Base-by-base conservation (phyloP, 495 filamentous ascomycete genomes). In the Oidiodendron maius region DNA sequence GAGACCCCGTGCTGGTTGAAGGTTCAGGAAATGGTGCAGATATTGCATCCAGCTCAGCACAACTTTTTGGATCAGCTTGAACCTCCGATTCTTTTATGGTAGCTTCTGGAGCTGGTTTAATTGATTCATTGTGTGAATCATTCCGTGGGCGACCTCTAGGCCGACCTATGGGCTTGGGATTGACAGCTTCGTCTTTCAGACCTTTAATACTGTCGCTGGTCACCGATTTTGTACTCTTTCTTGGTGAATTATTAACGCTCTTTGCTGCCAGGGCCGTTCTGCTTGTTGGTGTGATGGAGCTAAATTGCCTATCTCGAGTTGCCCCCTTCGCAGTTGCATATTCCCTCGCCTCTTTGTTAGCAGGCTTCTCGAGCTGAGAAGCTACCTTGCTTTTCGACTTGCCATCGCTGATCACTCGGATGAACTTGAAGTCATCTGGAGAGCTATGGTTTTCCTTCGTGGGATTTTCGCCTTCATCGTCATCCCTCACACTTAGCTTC, bases 191-290 rank as follows among this genome's bases (percentile, higher is more conserved):
- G 3, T 23, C 15, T 40, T 57, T 57, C 6, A 25, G 24, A 4
- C 22, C 10, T 20, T 61, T 56, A 13, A 23, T 8, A 23, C 52
- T 51, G 2, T 60, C 40, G 32, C 54, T 36, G 17, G 60, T 46
- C 9, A 37, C 34, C 25, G 16, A 37, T 54, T 46, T 62, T 10
- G 48, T 44, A 6, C 24, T 40, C 50, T 72, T 74, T 36, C 51
- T 50, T 9, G 69, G 71, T 3, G 71, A 72, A 17, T 66, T 52
- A 52, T 83, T 83, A 9, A 71, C 64, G 48, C 64, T 80, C 58
- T 83, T 84, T 36, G 78, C 78, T 36, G 78, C 76, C 35, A 85
- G 71, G 20, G 73, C 74, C 59, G 72, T 80, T 40, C 80, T 70
- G 24, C 18, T 47, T 34, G 48, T 17, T 3, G 47, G 22, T 24